These are phyloP conservation scores for Amanita inopinata DNA, from an alignment of 768 basidiomycete genomes.

Conservation along the genomic window DNA sequence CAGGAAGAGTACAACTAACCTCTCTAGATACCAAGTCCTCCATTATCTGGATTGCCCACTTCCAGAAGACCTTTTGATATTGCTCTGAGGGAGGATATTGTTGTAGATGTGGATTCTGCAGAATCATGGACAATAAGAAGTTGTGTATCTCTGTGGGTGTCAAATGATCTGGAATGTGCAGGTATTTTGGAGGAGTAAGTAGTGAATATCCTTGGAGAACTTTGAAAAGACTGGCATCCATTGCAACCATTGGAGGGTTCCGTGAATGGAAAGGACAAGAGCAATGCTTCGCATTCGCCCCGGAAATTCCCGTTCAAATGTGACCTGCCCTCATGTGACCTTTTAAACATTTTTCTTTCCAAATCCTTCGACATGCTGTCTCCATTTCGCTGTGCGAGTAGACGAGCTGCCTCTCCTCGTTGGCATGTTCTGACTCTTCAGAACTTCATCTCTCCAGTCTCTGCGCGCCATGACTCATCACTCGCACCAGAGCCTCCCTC, in stretches of 20 bases:
- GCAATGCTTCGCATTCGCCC: too few species aligned
- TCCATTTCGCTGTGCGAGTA: background rate
- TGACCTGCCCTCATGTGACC: background rate
- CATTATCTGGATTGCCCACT: conserved; percentile 49
- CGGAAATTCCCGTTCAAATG: too few species aligned
- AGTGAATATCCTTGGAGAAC: conserved; percentile 45
- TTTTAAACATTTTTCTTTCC: background rate
- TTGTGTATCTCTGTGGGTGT: conserved; percentile 34
- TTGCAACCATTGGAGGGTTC: conserved; percentile 10
- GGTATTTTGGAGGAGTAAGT: conserved; percentile 32
- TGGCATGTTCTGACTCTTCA: too few species aligned
- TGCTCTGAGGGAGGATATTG: conserved; percentile 52
- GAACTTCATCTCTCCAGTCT: too few species aligned
- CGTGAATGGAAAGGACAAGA: background rate
- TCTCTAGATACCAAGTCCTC: conserved; percentile 38
- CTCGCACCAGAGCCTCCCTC: background rate
- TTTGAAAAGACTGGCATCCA: conserved; percentile 28
- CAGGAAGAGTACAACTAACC: conserved; percentile 26
- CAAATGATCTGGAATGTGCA: conserved; percentile 31
- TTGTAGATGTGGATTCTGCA: conserved; percentile 42
- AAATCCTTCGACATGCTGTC: background rate
- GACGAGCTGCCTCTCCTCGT: conserved; percentile 1
- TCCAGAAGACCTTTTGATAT: conserved; percentile 66
- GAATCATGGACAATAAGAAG: conserved; percentile 43
- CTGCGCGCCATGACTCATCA: conserved; percentile 1